Percentiles rank a stretch among this genome's conserved stretches.
These are phyloP conservation scores for Eucalyptus melliodora DNA, from an alignment of 345 rosid genomes.

Conservation along the genomic window DNA sequence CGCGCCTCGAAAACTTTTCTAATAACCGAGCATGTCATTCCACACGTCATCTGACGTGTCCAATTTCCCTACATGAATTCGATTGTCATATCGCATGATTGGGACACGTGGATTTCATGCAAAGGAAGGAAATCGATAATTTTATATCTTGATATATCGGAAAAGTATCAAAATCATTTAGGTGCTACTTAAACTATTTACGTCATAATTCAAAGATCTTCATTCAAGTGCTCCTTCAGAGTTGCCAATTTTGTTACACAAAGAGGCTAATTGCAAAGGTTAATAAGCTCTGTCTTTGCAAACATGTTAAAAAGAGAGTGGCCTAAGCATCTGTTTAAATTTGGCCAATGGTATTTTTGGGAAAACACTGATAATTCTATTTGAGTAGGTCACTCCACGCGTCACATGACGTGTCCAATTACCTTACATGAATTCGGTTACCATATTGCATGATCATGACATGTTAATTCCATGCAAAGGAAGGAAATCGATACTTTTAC, in stretches of 20 bases:
- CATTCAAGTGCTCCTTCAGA: accelerated
- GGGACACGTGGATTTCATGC: neutral
- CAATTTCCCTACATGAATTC: neutral
- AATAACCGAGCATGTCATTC: neutral
- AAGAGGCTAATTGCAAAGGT: neutral
- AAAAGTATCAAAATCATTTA: neutral
- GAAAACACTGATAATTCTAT: too few relatives aligned
- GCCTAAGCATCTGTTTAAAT: too few relatives aligned
- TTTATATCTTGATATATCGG: neutral
- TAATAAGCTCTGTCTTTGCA: neutral
- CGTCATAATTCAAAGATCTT: neutral
- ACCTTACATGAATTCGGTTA: neutral
- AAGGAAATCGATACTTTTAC: neutral
- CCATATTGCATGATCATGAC: neutral
- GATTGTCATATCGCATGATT: neutral
- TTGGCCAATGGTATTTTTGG: neutral
- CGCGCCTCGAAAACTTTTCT: neutral
- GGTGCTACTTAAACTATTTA: too few relatives aligned
- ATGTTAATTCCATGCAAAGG: neutral
- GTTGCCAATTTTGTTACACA: neutral
- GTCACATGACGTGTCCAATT: neutral
- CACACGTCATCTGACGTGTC: neutral
- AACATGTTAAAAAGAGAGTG: neutral
- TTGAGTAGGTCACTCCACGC: too few relatives aligned
- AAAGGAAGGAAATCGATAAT: neutral